Evolutionary conservation across 495 filamentous ascomycete species (phyloP).

Genomic region (Aspergillus heteromorphus): DNA sequence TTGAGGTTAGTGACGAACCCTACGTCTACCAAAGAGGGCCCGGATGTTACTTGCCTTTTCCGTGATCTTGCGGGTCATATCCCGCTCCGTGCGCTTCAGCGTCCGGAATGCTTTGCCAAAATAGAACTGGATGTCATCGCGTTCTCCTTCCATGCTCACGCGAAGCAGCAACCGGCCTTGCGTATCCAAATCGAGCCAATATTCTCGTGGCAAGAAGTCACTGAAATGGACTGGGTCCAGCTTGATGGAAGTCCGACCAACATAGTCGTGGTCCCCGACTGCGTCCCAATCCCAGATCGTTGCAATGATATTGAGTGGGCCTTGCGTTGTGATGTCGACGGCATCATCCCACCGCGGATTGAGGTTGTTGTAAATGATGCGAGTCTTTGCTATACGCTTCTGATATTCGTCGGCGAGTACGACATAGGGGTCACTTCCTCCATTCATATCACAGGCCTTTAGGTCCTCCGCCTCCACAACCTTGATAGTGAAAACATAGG

Average conservation of each 20-base stretch:
- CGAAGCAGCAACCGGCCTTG: conserved; percentile 85
- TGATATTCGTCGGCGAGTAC: conserved; percentile 97
- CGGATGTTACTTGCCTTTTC: conserved; percentile 69
- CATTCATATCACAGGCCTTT: conserved; percentile 93
- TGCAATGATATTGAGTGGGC: conserved; percentile 87
- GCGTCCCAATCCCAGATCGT: conserved; percentile 99
- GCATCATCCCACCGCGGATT: conserved; percentile 98
- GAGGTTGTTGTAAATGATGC: conserved; percentile 83
- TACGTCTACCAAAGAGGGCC: not conserved
- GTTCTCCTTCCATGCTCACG: conserved; percentile 97
- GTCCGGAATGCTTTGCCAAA: conserved; percentile 96
- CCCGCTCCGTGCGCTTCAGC: conserved; percentile 88
- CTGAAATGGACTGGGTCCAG: conserved; percentile 92
- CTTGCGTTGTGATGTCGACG: conserved; percentile 89
- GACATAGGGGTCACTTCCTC: conserved; percentile 93
- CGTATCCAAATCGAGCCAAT: conserved; percentile 96
- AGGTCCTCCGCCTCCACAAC: conserved; percentile 98
- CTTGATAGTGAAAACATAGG: conserved; percentile 98
- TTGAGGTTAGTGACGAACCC: conserved; percentile 11
- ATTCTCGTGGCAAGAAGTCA: conserved; percentile 90
- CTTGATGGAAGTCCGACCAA: conserved; percentile 90
- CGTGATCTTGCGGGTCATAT: conserved; percentile 97
- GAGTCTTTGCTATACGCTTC: conserved; percentile 92
- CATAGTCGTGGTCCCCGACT: conserved; percentile 95
- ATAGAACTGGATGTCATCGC: conserved; percentile 98